A percentile compares a stretch with the other conserved stretches of the same genome.
Evolutionary conservation across 2,329 filamentous ascomycete genomes (phyloP).

Genomic region (Lasiodiplodia hormozganensis): DNA sequence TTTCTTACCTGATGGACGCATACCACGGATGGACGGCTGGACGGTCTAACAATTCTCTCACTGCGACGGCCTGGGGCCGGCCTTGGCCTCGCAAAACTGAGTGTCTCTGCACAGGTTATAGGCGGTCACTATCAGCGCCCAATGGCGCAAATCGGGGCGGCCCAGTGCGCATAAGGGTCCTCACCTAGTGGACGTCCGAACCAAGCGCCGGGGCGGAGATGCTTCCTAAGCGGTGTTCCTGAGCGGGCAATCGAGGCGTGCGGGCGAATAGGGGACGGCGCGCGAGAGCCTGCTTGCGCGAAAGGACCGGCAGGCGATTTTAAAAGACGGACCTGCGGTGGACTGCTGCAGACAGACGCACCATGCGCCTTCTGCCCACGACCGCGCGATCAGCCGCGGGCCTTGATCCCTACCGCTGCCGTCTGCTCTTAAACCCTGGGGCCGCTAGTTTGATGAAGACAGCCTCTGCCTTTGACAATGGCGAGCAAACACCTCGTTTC

Average conservation of each 20-base stretch:
- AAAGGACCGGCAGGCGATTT: constrained; percentile 4
- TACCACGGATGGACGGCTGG: constrained; percentile 10
- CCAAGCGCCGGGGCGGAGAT: constrained; percentile 23
- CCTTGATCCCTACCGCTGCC: neutral
- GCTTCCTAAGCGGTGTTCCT: constrained; percentile 24
- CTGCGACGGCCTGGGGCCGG: constrained; percentile 17
- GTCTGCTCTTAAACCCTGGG: constrained; percentile 7
- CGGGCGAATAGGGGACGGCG: constrained; percentile 10
- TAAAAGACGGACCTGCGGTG: constrained; percentile 12
- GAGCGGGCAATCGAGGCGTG: constrained; percentile 14
- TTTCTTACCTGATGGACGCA: constrained; percentile 22
- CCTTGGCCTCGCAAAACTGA: constrained; percentile 1
- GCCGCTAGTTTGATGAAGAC: constrained; percentile 25
- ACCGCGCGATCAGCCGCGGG: neutral
- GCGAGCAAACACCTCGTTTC: constrained; percentile 22
- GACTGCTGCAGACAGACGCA: neutral
- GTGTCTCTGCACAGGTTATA: constrained; percentile 4
- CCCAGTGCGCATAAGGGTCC: constrained; percentile 26
- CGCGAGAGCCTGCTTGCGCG: neutral
- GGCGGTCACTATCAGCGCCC: constrained; percentile 20
- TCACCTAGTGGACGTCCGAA: constrained; percentile 13
- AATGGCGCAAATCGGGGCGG: constrained; percentile 19
- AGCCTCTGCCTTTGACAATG: constrained; percentile 17
- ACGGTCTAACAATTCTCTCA: neutral
- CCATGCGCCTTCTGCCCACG: constrained; percentile 9